Conservation (phyloP, 1,284 basidiomycete species). For the Fomes fomentarius region DNA sequence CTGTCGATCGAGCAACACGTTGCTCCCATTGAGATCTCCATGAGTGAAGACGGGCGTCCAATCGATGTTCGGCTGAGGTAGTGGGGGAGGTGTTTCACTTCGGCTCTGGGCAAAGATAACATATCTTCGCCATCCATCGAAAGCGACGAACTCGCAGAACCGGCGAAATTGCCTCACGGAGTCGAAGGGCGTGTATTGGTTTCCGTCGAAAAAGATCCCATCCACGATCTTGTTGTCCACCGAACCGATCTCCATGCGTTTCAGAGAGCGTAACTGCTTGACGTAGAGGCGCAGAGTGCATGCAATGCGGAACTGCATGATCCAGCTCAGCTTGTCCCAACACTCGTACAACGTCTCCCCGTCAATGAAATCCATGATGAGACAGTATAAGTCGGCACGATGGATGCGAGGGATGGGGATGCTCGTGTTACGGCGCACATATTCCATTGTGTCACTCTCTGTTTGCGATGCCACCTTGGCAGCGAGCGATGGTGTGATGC, state of each 20-base stretch:
- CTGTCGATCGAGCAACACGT: constrained; percentile 21
- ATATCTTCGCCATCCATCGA: constrained; percentile 3
- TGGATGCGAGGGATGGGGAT: constrained; percentile 29
- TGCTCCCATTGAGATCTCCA: constrained; percentile 26
- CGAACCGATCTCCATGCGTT: constrained; percentile 1
- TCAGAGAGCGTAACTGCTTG: constrained; percentile 23
- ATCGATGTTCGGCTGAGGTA: background rate
- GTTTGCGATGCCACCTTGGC: constrained; percentile 23
- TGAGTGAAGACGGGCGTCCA: constrained; percentile 25
- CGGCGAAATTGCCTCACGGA: constrained; percentile 7
- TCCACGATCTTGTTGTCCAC: constrained; percentile 13
- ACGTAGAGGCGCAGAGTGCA: constrained; percentile 32
- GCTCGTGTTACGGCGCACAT: constrained; percentile 24
- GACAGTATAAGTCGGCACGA: constrained; percentile 4
- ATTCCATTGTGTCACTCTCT: constrained; percentile 24
- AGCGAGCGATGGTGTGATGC: constrained; percentile 4
- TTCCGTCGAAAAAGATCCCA: constrained; percentile 19
- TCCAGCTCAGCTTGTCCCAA: constrained; percentile 22
- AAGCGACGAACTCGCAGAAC: constrained; percentile 16
- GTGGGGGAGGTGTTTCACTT: background rate
- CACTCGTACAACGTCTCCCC: constrained; percentile 26
- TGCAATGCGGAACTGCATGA: constrained; percentile 29
- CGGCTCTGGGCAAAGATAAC: background rate
- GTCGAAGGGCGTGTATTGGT: constrained; percentile 8
- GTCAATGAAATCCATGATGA: constrained; percentile 30